Conservation (phyloP, 1,139 yeast species). For the Pichia sp. region DNA sequence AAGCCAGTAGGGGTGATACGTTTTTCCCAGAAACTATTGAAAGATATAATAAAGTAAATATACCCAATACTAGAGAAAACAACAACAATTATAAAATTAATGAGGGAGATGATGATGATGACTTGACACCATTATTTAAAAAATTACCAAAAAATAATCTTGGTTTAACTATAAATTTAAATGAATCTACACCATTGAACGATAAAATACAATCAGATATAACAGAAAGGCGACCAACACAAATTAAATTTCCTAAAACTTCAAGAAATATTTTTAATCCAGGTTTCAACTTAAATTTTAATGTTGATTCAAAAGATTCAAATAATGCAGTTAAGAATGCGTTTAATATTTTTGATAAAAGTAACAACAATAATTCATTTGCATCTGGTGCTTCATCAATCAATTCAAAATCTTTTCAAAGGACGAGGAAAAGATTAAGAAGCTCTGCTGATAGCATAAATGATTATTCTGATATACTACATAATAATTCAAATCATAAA, state of each 20-base stretch:
- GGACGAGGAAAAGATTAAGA: slow-evolving; percentile 11
- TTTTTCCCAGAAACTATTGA: slow-evolving; percentile 22
- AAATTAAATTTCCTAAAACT: too few species aligned
- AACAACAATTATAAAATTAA: not conserved
- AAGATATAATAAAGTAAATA: not conserved
- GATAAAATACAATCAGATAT: not conserved
- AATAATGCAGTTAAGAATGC: slow-evolving; percentile 39
- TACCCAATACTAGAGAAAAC: not conserved
- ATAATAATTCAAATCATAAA: not conserved
- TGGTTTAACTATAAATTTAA: not conserved
- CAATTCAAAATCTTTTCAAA: slow-evolving; percentile 16
- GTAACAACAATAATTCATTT: slow-evolving; percentile 28
- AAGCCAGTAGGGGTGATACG: slow-evolving; percentile 23
- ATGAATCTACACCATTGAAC: slow-evolving; percentile 4
- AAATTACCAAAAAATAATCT: slow-evolving; percentile 9
- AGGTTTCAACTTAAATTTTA: too few species aligned
- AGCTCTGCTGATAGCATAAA: not conserved
- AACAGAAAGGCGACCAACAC: too few species aligned
- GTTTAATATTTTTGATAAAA: slow-evolving; percentile 41
- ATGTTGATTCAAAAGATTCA: too few species aligned
- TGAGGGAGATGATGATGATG: slow-evolving; percentile 16
- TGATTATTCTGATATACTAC: not conserved
- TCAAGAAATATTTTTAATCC: slow-evolving; percentile 6
- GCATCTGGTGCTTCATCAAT: slow-evolving; percentile 13
- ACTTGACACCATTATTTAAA: slow-evolving; percentile 7